Percentiles rank a stretch among this genome's conserved stretches.
Conservation (phyloP, 352 stramenopile species). For the Phytophthora citricola region DNA sequence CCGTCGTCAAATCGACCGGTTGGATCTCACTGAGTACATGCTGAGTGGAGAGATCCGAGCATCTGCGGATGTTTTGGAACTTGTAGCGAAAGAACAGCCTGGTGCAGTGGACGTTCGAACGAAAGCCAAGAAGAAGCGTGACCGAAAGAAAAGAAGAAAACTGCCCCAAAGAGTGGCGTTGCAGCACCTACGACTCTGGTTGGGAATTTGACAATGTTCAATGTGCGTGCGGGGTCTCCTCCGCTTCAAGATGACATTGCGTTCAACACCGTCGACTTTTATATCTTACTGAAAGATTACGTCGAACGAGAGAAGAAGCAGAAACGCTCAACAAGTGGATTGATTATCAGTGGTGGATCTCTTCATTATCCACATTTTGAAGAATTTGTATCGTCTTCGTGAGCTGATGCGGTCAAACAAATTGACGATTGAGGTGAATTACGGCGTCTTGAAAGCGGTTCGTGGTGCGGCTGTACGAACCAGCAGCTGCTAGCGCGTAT, state of each 20-base stretch:
- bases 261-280: constrained; percentile 30
- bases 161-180: neutral
- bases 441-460: constrained; percentile 35
- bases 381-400: constrained; percentile 26
- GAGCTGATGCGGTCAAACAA: constrained; percentile 13
- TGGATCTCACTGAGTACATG: constrained; percentile 33
- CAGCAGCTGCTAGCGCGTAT: constrained; percentile 25
- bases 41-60: constrained; percentile 30
- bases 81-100: constrained; percentile 11
- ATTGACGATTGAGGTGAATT: constrained; percentile 30
- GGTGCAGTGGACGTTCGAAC: neutral
- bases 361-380: constrained; percentile 34
- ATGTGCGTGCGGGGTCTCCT: constrained; percentile 21
- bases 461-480: constrained; percentile 3
- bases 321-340: neutral
- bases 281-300: constrained; percentile 14
- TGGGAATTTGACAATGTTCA: constrained; percentile 37
- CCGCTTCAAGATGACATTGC: constrained; percentile 18
- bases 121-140: constrained; percentile 14
- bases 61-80: neutral
- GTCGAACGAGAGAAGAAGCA: constrained; percentile 11
- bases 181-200: neutral
- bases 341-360: constrained; percentile 33
- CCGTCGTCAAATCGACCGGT: constrained; percentile 21
- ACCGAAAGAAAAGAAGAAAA: constrained; percentile 21